Conservation (phyloP, 106 monocot species). For the Posidonia australis region DNA sequence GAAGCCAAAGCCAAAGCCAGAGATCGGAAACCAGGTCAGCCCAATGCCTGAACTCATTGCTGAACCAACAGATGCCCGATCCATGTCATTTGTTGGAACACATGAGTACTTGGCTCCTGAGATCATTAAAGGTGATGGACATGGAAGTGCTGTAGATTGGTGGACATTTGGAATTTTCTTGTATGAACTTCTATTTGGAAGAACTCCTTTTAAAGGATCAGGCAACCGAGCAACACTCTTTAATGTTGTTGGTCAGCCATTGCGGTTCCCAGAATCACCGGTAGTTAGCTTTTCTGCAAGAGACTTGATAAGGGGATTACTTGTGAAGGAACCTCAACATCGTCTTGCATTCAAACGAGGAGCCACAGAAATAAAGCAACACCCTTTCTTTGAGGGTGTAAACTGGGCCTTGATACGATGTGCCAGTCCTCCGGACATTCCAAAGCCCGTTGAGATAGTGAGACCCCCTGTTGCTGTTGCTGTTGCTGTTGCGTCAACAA, state of each 20-base stretch:
- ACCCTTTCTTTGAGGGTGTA: conserved; percentile 14
- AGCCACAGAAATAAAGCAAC: no score
- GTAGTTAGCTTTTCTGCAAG: no score
- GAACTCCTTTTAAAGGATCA: conserved; percentile 16
- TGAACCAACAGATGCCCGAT: no score
- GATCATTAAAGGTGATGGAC: conserved; percentile 14
- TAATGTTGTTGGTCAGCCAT: conserved; percentile 10
- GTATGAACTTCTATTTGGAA: no score
- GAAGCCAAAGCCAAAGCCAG: background rate
- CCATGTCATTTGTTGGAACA: conserved; percentile 14
- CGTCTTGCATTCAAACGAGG: no score
- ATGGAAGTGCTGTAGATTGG: conserved; percentile 20
- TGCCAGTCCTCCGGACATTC: conserved; percentile 11
- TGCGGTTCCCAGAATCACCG: conserved; percentile 10
- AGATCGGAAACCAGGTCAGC: background rate
- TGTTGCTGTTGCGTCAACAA: background rate
- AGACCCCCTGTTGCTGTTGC: no score
- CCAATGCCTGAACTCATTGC: conserved; percentile 12
- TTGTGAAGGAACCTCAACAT: no score
- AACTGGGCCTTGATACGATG: conserved; percentile 20
- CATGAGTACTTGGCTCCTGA: no score
- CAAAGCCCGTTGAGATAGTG: conserved; percentile 1
- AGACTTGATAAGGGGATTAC: no score
- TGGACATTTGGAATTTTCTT: conserved; percentile 17
- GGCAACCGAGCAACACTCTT: conserved; percentile 11